A percentile compares a stretch with the other conserved stretches of the same genome.
These are phyloP conservation scores for Zygotorulaspora florentina DNA, from an alignment of 805 yeast genomes.

Conservation along the genomic window DNA sequence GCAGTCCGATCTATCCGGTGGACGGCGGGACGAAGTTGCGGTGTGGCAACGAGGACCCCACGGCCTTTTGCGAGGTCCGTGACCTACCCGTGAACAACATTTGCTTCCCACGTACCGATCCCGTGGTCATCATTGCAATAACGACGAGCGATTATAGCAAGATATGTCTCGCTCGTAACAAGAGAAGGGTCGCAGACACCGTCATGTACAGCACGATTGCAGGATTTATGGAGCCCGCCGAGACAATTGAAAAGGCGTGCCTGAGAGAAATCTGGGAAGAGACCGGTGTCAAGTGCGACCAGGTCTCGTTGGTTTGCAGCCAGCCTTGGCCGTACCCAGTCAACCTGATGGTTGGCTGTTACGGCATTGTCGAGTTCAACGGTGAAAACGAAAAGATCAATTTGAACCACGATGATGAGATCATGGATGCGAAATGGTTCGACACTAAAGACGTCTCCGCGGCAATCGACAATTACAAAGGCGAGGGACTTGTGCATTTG, in stretches of 20 bases:
- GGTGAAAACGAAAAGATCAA: slow-evolving; percentile 61
- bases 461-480: slow-evolving; percentile 31
- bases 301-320: slow-evolving; percentile 59
- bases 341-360: slow-evolving; percentile 88
- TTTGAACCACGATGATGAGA: slow-evolving; percentile 80
- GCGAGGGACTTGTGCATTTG: slow-evolving; percentile 22
- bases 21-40: slow-evolving; percentile 62
- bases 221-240: slow-evolving; percentile 95
- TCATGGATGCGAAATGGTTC: slow-evolving; percentile 85
- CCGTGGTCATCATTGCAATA: slow-evolving; percentile 79
- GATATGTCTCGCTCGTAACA: slow-evolving; percentile 66
- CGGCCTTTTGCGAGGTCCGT: slow-evolving; percentile 36
- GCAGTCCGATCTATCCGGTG: slow-evolving; percentile 53
- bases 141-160: slow-evolving; percentile 56
- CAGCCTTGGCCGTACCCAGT: slow-evolving; percentile 99
- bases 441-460: slow-evolving; percentile 48
- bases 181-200: slow-evolving; percentile 45
- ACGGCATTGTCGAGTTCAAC: slow-evolving; percentile 70
- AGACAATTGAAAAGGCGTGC: slow-evolving; percentile 83
- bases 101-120: slow-evolving; percentile 89
- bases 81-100: slow-evolving; percentile 59
- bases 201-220: slow-evolving; percentile 81
- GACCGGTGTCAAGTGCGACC: slow-evolving; percentile 67
- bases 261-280: slow-evolving; percentile 93
- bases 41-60: slow-evolving; percentile 39